phyloP scores from a whole-genome alignment of 148 eudicot species.

The Nepenthes gracilis region DNA sequence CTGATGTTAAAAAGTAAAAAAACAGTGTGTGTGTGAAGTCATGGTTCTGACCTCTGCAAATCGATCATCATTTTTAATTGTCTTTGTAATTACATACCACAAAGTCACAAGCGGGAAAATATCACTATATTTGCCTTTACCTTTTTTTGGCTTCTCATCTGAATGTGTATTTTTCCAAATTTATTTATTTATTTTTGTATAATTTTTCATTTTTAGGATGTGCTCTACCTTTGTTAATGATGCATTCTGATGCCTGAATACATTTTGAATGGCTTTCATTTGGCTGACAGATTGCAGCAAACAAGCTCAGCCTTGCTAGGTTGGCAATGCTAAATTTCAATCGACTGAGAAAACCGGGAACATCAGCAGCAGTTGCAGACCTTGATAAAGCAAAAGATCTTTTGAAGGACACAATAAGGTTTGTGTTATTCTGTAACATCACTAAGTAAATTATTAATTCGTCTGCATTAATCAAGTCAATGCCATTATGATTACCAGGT shows the following conservation, averaged over 20 bases:
- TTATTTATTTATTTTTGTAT: neutral
- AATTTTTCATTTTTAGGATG: neutral
- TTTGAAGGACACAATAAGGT: slow-evolving; percentile 57
- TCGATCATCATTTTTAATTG: too few species aligned
- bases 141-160: too few species aligned
- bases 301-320: slow-evolving; percentile 61
- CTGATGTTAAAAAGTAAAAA: too few species aligned
- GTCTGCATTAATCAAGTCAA: too few species aligned
- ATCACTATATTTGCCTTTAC: too few species aligned
- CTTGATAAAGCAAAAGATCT: slow-evolving; percentile 51
- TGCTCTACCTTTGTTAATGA: neutral
- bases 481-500: too few species aligned
- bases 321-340: slow-evolving; percentile 37
- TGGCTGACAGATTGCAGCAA: slow-evolving; percentile 55
- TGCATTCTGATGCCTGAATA: neutral
- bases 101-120: too few species aligned
- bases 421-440: slow-evolving; percentile 11
- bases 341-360: slow-evolving; percentile 23
- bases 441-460: too few species aligned
- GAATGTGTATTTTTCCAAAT: too few species aligned
- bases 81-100: too few species aligned
- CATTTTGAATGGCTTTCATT: slow-evolving; percentile 1
- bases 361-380: slow-evolving; percentile 39
- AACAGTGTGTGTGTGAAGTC: too few species aligned
- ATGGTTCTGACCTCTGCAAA: too few species aligned